Percentiles rank a stretch among this genome's conserved stretches.
These are phyloP conservation scores for Mortierella claussenii DNA, from an alignment of 192 early-diverging fungal species.

Conservation along the genomic window DNA sequence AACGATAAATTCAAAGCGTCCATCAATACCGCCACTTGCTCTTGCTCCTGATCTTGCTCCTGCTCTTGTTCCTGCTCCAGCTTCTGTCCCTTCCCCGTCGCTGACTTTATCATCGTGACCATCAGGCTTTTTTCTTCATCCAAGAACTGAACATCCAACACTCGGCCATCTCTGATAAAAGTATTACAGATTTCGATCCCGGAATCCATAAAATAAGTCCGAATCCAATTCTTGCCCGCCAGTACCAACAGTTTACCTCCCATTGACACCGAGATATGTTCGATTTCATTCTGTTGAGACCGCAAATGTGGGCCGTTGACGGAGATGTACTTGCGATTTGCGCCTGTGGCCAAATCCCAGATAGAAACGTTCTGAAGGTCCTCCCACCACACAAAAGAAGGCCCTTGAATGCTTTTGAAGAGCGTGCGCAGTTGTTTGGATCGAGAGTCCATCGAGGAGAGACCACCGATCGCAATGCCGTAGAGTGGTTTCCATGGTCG, in stretches of 20 bases:
- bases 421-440: constrained; percentile 6
- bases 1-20: constrained; percentile 16
- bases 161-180: not conserved
- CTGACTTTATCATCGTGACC: constrained; percentile 1
- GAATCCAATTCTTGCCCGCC: constrained; percentile 8
- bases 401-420: constrained; percentile 8
- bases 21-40: constrained; percentile 11
- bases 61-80: too few relatives aligned
- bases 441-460: constrained; percentile 1
- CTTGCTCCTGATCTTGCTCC: too few relatives aligned
- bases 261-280: constrained; percentile 1
- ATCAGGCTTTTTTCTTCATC: constrained; percentile 19
- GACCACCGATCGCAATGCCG: constrained; percentile 10
- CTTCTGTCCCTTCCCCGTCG: too few relatives aligned
- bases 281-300: constrained; percentile 2
- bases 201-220: constrained; percentile 16
- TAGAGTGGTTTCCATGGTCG: constrained; percentile 18
- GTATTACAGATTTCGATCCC: constrained; percentile 11
- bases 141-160: constrained; percentile 9
- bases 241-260: constrained; percentile 1
- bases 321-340: constrained; percentile 13
- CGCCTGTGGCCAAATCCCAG: constrained; percentile 10
- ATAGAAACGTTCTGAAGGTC: constrained; percentile 14
- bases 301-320: not conserved
- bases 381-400: constrained; percentile 16